phyloP scores from a whole-genome alignment of 805 yeast species.

The Wickerhamiella alocasiicola region DNA sequence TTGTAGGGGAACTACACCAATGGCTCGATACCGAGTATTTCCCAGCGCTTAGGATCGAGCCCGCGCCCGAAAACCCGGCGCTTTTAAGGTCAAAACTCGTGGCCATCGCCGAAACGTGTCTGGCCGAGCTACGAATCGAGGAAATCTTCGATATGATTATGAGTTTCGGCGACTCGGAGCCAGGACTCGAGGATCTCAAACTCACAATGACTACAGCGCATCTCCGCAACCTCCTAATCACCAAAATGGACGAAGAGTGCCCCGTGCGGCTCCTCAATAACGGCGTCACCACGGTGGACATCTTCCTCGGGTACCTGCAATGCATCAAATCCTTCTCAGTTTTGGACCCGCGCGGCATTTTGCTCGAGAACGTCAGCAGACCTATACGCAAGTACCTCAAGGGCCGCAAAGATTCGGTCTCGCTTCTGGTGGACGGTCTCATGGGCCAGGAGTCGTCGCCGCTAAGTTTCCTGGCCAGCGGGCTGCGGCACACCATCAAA shows the following conservation, averaged over 20 bases:
- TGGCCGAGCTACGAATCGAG: slow-evolving; percentile 35
- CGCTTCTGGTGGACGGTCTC: slow-evolving; percentile 57
- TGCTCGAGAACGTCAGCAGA: slow-evolving; percentile 62
- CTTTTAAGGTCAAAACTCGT: not conserved
- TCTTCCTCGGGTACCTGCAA: slow-evolving; percentile 54
- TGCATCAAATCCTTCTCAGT: slow-evolving; percentile 59
- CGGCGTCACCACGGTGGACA: slow-evolving; percentile 65
- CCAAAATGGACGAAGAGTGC: slow-evolving; percentile 37
- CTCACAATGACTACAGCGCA: slow-evolving; percentile 32
- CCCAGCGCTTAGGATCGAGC: slow-evolving; percentile 9
- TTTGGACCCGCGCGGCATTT: slow-evolving; percentile 79
- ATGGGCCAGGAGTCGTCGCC: slow-evolving; percentile 34
- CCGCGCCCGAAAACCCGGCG: not conserved
- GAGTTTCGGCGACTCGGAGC: slow-evolving; percentile 39
- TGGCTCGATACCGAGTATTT: slow-evolving; percentile 15
- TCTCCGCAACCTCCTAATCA: slow-evolving; percentile 43
- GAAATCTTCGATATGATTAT: slow-evolving; percentile 51
- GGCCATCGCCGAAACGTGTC: slow-evolving; percentile 3
- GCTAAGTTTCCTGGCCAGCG: slow-evolving; percentile 43
- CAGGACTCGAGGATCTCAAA: slow-evolving; percentile 48
- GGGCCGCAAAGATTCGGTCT: slow-evolving; percentile 61
- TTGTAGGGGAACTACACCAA: slow-evolving; percentile 7
- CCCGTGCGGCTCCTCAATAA: slow-evolving; percentile 49
- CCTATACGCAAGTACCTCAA: slow-evolving; percentile 64
- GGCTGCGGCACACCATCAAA: slow-evolving; percentile 29